A percentile compares a stretch with the other conserved stretches of the same genome.
phyloP scores from a whole-genome alignment of 768 basidiomycete species.

The Rhizopogon roseolus region DNA sequence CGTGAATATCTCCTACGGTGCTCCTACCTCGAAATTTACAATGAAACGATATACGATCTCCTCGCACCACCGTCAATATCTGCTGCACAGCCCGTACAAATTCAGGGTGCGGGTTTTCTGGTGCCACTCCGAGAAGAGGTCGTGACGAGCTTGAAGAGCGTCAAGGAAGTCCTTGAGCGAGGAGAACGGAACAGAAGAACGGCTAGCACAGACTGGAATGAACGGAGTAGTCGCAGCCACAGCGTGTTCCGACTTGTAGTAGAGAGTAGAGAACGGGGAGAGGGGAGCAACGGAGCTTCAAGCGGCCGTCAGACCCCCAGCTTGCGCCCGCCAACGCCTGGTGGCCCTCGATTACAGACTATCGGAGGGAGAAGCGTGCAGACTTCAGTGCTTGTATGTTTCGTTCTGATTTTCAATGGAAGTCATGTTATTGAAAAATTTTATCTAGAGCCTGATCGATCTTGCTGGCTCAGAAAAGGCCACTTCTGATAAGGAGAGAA shows the following conservation, averaged over 20 bases:
- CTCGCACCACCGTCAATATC: conserved; percentile 64
- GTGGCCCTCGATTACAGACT: conserved; percentile 66
- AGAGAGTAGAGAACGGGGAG: conserved; percentile 75
- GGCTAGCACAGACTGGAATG: conserved; percentile 99
- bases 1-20: conserved; percentile 94
- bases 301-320: conserved; percentile 53
- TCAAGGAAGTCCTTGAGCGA: conserved; percentile 77
- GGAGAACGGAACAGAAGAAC: conserved; percentile 88
- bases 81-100: conserved; percentile 59
- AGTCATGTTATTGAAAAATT: background rate
- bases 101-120: conserved; percentile 68
- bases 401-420: background rate
- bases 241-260: conserved; percentile 92
- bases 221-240: conserved; percentile 90
- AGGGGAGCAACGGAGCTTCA: conserved; percentile 29
- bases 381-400: conserved; percentile 64
- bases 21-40: conserved; percentile 97
- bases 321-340: conserved; percentile 42
- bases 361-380: conserved; percentile 77
- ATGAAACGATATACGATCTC: conserved; percentile 83
- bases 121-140: conserved; percentile 86
- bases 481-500: conserved; percentile 91
- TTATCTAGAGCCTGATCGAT: conserved; percentile 79
- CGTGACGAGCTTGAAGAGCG: conserved; percentile 84
- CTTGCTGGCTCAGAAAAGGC: conserved; percentile 96